These are phyloP conservation scores for Entrophospora sp. DNA, from an alignment of 192 early-diverging fungal genomes.

Conservation along the genomic window DNA sequence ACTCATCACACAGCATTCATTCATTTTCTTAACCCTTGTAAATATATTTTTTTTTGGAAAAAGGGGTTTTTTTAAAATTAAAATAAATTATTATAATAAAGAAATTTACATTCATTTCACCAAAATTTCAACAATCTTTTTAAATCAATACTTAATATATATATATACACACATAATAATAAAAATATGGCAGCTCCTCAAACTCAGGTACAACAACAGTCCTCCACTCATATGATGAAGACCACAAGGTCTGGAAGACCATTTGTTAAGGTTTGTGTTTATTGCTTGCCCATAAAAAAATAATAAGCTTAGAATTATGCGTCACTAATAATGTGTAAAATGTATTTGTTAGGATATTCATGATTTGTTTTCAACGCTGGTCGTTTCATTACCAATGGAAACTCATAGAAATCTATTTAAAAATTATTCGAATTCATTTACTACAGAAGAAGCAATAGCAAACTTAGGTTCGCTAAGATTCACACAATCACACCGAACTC, in stretches of 20 bases:
- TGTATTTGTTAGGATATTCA: constrained; percentile 38
- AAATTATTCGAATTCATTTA: constrained; percentile 44
- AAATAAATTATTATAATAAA: no score
- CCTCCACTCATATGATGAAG: constrained; percentile 43
- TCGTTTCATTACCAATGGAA: constrained; percentile 40
- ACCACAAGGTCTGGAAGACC: constrained; percentile 48
- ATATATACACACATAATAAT: no score
- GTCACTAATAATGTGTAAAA: no score
- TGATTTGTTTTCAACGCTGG: constrained; percentile 47
- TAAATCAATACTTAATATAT: no score
- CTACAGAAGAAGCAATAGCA: constrained; percentile 43
- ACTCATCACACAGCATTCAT: no score
- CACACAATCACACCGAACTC: constrained; percentile 33
- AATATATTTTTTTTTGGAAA: no score
- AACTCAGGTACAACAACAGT: constrained; percentile 24
- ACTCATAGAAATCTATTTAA: constrained; percentile 40
- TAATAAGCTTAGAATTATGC: not conserved
- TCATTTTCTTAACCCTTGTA: no score
- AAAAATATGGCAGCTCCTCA: not conserved
- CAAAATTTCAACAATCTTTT: no score
- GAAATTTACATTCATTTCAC: no score
- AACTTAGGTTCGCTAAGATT: constrained; percentile 40
- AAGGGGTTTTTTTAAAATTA: no score
- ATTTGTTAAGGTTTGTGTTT: constrained; percentile 45
- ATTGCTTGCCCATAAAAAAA: no score